Conservation (phyloP, 768 basidiomycete species). For the Lactarius sp. region DNA sequence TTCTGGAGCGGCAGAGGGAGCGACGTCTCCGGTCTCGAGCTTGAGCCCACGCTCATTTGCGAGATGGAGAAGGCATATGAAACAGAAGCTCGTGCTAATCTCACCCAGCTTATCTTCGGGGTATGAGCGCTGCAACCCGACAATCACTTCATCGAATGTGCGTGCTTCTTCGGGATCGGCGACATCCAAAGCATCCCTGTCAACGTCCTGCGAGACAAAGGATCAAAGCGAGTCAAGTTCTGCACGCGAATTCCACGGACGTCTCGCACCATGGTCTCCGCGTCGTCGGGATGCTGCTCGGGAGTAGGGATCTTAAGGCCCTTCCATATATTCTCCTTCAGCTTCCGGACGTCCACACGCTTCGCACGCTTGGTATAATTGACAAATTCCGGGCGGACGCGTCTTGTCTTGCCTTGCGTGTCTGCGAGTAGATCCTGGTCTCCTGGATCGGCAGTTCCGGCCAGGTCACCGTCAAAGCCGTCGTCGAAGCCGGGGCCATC, state of each 20-base stretch:
- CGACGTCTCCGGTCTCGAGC: slow-evolving; percentile 49
- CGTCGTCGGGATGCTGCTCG: slow-evolving; percentile 38
- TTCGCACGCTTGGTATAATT: slow-evolving; percentile 95
- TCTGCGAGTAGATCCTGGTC: slow-evolving; percentile 88
- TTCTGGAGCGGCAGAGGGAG: slow-evolving; percentile 36
- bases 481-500: slow-evolving; percentile 63
- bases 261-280: slow-evolving; percentile 47
- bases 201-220: slow-evolving; percentile 47
- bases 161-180: slow-evolving; percentile 66
- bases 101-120: slow-evolving; percentile 94
- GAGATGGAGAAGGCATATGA: slow-evolving; percentile 93
- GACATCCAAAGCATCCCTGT: slow-evolving; percentile 36
- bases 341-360: slow-evolving; percentile 89
- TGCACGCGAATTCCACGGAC: background rate
- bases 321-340: slow-evolving; percentile 99
- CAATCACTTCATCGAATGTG: slow-evolving; percentile 76
- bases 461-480: slow-evolving; percentile 53
- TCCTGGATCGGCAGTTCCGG: slow-evolving; percentile 50
- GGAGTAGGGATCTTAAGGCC: slow-evolving; percentile 72
- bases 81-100: slow-evolving; percentile 98
- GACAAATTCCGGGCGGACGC: slow-evolving; percentile 81
- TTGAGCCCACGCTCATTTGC: slow-evolving; percentile 96
- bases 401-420: slow-evolving; percentile 69
- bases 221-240: background rate
- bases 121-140: slow-evolving; percentile 74